These are phyloP conservation scores for Clathrospora elynae DNA, from an alignment of 2,329 filamentous ascomycete genomes.

Conservation along the genomic window DNA sequence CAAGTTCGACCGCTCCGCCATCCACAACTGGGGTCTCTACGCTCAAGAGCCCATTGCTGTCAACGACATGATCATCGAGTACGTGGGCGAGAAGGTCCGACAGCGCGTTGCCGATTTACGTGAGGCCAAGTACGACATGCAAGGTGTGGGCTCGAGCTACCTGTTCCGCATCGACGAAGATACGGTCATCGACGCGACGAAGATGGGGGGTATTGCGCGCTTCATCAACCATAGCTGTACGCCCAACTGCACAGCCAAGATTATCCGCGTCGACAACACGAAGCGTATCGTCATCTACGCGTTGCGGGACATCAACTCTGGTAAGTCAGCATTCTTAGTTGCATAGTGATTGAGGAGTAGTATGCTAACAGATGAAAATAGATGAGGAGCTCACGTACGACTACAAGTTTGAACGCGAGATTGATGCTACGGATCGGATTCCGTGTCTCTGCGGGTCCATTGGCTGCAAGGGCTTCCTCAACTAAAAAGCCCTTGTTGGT, in stretches of 20 bases:
- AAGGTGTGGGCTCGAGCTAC: conserved; percentile 95
- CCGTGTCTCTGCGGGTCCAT: conserved; percentile 95
- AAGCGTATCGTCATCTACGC: conserved; percentile 99
- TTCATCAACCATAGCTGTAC: conserved; percentile 99
- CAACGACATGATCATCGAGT: conserved; percentile 99
- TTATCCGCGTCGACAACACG: conserved; percentile 97
- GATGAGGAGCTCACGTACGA: conserved; percentile 99
- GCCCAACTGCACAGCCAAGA: conserved; percentile 98
- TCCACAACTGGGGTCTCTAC: conserved; percentile 98
- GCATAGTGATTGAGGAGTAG: conserved; percentile 2
- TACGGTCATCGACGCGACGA: conserved; percentile 96
- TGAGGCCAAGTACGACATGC: conserved; percentile 89
- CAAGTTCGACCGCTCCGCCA: conserved; percentile 94
- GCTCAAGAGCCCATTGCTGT: conserved; percentile 96
- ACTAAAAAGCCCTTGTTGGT: no score
- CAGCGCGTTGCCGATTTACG: conserved; percentile 97
- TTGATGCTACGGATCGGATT: conserved; percentile 91
- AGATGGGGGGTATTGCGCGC: conserved; percentile 95
- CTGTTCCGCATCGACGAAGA: conserved; percentile 98
- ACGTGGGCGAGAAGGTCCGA: conserved; percentile 95
- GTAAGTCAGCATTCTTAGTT: conserved; percentile 64
- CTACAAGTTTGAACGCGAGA: conserved; percentile 99
- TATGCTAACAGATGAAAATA: conserved; percentile 52
- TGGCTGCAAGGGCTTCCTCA: conserved; percentile 98
- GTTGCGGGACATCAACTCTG: conserved; percentile 88